Percentiles rank a stretch among this genome's conserved stretches.
Conservation (phyloP, 2,329 filamentous ascomycete genomes). For the Orbilia oligospora region DNA sequence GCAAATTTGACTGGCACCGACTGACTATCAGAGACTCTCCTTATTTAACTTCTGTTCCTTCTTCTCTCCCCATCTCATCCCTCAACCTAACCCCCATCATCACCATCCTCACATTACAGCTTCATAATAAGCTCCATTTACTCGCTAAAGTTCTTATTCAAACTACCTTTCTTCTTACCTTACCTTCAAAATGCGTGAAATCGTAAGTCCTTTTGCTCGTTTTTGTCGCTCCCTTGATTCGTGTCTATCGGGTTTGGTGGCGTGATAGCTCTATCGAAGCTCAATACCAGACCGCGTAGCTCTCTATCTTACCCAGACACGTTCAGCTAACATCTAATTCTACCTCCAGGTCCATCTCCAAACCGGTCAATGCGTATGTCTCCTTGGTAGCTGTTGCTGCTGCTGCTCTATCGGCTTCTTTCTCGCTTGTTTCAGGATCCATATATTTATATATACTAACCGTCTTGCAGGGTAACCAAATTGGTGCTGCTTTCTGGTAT, state of each 20-base stretch:
- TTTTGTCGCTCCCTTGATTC: neutral
- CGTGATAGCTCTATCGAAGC: constrained; percentile 27
- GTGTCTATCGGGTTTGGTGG: neutral
- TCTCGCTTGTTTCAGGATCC: neutral
- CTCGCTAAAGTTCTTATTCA: neutral
- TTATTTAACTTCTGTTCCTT: constrained; percentile 18
- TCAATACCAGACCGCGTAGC: constrained; percentile 27
- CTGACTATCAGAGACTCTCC: constrained; percentile 19
- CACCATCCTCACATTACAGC: neutral
- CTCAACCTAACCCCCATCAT: constrained; percentile 19
- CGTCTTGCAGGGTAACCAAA: constrained; percentile 92
- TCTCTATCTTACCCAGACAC: constrained; percentile 29
- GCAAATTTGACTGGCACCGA: constrained; percentile 51
- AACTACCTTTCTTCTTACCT: neutral
- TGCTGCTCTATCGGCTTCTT: constrained; percentile 28
- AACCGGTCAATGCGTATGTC: constrained; percentile 98
- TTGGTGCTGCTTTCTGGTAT: constrained; percentile 99
- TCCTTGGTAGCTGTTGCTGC: neutral
- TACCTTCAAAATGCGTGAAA: constrained; percentile 60
- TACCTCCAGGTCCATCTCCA: constrained; percentile 81
- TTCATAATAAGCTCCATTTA: constrained; percentile 2
- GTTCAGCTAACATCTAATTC: constrained; percentile 43
- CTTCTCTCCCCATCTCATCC: constrained; percentile 29
- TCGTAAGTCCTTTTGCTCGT: constrained; percentile 52
- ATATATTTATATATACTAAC: constrained; percentile 24